Evolutionary conservation across 768 basidiomycete genomes (phyloP).

Genomic region (Podaxis rugospora): DNA sequence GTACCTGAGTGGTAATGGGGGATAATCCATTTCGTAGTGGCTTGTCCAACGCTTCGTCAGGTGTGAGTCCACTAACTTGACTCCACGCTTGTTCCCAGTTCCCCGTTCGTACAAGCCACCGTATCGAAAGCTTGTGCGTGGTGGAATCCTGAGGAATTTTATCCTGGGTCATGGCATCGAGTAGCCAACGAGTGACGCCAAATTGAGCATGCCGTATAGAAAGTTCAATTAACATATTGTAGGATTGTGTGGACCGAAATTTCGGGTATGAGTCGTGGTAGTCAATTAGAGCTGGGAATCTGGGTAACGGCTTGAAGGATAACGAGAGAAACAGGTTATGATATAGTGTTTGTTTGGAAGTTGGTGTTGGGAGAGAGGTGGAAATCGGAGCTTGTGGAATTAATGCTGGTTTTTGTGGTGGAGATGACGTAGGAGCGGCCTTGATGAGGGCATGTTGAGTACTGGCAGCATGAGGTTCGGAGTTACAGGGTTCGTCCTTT

Average conservation of each 20-base stretch:
- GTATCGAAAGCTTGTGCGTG: constrained; percentile 13
- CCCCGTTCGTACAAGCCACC: constrained; percentile 14
- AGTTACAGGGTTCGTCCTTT: background rate
- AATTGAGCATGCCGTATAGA: constrained; percentile 14
- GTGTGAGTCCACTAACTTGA: background rate
- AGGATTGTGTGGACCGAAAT: constrained; percentile 14
- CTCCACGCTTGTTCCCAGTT: constrained; percentile 15
- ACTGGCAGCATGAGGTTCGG: background rate
- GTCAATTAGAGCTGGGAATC: constrained; percentile 13
- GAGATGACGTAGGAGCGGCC: background rate
- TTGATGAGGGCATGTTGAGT: background rate
- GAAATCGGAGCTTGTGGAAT: background rate
- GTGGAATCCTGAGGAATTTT: constrained; percentile 4
- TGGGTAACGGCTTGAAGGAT: constrained; percentile 6
- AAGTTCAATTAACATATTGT: constrained; percentile 13
- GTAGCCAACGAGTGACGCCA: constrained; percentile 12
- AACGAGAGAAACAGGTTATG: constrained; percentile 4
- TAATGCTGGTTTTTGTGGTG: background rate
- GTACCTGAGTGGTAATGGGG: constrained; percentile 20
- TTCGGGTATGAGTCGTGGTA: constrained; percentile 13
- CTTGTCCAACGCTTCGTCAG: constrained; percentile 10
- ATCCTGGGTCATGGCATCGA: constrained; percentile 9
- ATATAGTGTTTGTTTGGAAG: background rate
- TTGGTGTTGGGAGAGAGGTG: background rate
- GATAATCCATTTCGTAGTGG: constrained; percentile 4